Evolutionary conservation across 371 early-diverging fungal genomes (phyloP).

Genomic region (Chytridiales sp.): DNA sequence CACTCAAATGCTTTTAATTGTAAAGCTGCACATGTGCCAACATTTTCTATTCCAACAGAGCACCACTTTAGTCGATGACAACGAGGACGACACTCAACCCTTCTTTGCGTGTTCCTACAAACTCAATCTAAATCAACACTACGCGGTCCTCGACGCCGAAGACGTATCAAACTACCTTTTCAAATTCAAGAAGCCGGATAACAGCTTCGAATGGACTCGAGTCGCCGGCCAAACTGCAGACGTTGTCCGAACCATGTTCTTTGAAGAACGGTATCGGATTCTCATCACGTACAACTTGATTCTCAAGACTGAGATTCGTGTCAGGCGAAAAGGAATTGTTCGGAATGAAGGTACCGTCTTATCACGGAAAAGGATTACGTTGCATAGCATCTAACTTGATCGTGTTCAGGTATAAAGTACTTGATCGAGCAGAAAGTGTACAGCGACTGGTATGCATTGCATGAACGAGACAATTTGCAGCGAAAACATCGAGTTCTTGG

Average conservation of each 20-base stretch:
- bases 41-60: too few species aligned
- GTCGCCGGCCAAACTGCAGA: conserved; percentile 3
- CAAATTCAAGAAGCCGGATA: neutral
- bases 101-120: neutral
- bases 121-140: conserved; percentile 11
- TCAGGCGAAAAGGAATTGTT: neutral
- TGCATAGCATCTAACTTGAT: neutral
- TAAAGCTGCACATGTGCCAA: too few species aligned
- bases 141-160: conserved; percentile 1
- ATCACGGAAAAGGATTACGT: conserved; percentile 2
- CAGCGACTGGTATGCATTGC: conserved; percentile 9
- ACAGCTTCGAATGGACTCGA: neutral
- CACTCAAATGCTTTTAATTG: neutral
- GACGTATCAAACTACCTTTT: neutral
- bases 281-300: conserved; percentile 11
- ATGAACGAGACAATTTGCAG: too few species aligned
- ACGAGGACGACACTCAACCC: conserved; percentile 11
- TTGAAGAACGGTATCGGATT: conserved; percentile 14
- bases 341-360: conserved; percentile 9
- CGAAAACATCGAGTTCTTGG: too few species aligned
- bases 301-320: neutral
- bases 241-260: conserved; percentile 12
- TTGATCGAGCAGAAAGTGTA: conserved; percentile 1
- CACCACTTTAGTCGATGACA: conserved; percentile 7
- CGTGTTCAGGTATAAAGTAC: conserved; percentile 2